Evolutionary conservation across 1,139 yeast species (phyloP), one percentile per base, ranked within the genome.

Genomic region (Taphrina flavorubra): DNA sequence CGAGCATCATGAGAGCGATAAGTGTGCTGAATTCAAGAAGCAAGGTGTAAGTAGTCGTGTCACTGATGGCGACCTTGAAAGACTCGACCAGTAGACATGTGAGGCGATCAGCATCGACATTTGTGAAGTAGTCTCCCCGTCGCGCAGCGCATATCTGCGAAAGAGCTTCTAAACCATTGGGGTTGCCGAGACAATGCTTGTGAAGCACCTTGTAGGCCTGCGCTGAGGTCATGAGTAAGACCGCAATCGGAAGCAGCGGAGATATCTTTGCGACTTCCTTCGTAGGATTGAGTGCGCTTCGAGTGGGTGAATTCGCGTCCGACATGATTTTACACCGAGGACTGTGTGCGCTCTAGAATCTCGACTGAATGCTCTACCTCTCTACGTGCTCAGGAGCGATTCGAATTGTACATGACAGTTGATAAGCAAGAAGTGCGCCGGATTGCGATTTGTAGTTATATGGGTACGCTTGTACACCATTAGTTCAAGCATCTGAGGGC

Each of bases 221-320:
- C 14, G 61, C 67, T 20, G 51, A 34, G n/a, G 51, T 55, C 18
- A 57, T 49, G 36, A 53, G 20, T 16, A 63, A 46, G 37, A 55
- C 61, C 18, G 67, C 55, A 55, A 63, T 63, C 25, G 67, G 67
- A 13, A 63, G 55, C 10, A 44, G 39, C 14, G 67, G 67, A 11
- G 42, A 39, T 58, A 63, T 63, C 46, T 57, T 56, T 25, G 55
- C 56, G 40, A 63, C 67, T 36, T 63, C 59, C 61, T 55, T 63
- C 25, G 34, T 13, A 40, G 42, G 42, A 16, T 14, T 18, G 6
- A 16, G 11, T 16, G 44, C 42, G 16, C 42, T 42, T 49, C 36
- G 53, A 31, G 11, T 49, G 11, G 53, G 36, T 14, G 53, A n/a
- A 44, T 7, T n/a, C 8, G 47, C 13, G 16, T 7, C 47, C 47